Base-by-base conservation (phyloP, 2,329 filamentous ascomycete species). In the Gyromitra esculenta region DNA sequence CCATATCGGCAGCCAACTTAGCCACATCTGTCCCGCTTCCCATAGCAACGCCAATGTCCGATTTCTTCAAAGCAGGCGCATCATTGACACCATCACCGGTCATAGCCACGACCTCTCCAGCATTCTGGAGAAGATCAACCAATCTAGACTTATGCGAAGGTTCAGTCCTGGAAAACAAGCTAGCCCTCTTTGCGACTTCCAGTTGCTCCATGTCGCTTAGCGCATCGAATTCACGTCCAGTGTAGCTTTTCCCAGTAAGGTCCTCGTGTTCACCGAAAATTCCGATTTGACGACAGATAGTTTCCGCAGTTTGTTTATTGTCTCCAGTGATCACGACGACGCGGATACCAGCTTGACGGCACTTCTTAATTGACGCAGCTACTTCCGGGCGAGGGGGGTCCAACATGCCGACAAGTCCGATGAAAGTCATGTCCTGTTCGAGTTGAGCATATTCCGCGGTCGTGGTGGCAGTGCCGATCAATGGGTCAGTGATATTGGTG, bases 71-170 rank as follows among this genome's bases (percentile, higher is more conserved):
- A 15, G 96, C 96, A 60, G 96, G 96, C 3, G 96, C 96, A 84
- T 99, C 96, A 82, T 99, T 99, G 84, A 99, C 96, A 84, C 96
- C 96, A 82, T 99, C 96, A 82, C 96, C 96, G 80, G 96, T 99
- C 96, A 99, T 99, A 80, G 96, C 96, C 79, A 99, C 96, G 56
- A 99, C 96, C 83, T 99, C 93, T 77, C 93, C 93, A 65, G 92
- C 87, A 75, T 92, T 93, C 84, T 99, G 96, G 59, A 99, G 91
- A 57, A 99, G 90, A 83, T 99, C 96, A 62, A 99, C 95, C 59
- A 99, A 89, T 85, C 93, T 96, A n/a, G 92, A 96, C 88, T 99
- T 99, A 88, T 99, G 96, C 64, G 88, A 90, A 66, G 96, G 96
- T 84, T 99, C 96, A 31, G 97, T 96, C 79, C 96, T 92, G 45